phyloP scores from a whole-genome alignment of 805 yeast species.

The Saitoella complicata region DNA sequence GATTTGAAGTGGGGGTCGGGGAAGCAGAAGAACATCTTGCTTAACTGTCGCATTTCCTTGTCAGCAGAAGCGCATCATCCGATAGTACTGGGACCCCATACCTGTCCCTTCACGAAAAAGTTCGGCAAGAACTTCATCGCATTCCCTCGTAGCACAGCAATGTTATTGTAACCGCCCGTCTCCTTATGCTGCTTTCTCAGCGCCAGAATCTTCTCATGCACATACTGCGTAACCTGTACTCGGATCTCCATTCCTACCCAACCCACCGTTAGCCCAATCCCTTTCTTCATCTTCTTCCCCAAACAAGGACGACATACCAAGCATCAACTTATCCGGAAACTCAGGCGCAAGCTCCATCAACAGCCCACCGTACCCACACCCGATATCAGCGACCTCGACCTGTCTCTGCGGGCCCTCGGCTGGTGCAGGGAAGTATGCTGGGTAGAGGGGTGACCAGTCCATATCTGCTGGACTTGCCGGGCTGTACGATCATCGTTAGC shows the following conservation, averaged over 20 bases:
- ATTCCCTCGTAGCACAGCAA: slow-evolving; percentile 81
- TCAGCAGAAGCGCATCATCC: not conserved
- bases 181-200: slow-evolving; percentile 23
- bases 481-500: slow-evolving; percentile 8
- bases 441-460: slow-evolving; percentile 77
- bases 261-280: not conserved
- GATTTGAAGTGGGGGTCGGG: slow-evolving; percentile 99
- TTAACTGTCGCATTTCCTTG: slow-evolving; percentile 12
- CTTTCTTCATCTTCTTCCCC: not conserved
- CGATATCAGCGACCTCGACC: slow-evolving; percentile 87
- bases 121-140: slow-evolving; percentile 96
- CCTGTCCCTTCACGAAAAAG: slow-evolving; percentile 68
- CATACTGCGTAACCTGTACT: slow-evolving; percentile 93
- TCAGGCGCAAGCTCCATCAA: slow-evolving; percentile 61
- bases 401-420: slow-evolving; percentile 26
- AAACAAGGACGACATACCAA: slow-evolving; percentile 32
- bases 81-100: slow-evolving; percentile 16
- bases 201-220: slow-evolving; percentile 87
- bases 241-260: slow-evolving; percentile 64
- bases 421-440: slow-evolving; percentile 28
- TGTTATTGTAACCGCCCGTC: slow-evolving; percentile 49
- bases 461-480: slow-evolving; percentile 66
- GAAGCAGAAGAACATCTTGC: slow-evolving; percentile 92
- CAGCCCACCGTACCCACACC: slow-evolving; percentile 96
- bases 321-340: slow-evolving; percentile 55